phyloP scores from a whole-genome alignment of 345 rosid genomes.

The Punica granatum region DNA sequence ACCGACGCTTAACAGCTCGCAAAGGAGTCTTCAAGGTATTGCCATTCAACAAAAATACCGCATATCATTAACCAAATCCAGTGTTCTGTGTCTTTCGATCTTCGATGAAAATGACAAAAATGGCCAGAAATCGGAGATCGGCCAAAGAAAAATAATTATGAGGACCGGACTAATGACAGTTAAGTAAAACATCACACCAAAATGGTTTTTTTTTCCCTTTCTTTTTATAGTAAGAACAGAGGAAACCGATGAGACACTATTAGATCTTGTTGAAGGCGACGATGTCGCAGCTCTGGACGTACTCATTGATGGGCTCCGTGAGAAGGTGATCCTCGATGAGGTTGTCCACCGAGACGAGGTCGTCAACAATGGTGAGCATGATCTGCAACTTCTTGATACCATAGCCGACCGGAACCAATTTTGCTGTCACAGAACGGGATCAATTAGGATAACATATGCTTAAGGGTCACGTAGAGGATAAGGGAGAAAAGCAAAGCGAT shows the following conservation, averaged over 20 bases:
- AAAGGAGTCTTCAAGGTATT: too few relatives aligned
- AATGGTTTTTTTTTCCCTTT: slow-evolving; percentile 5
- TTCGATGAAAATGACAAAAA: too few relatives aligned
- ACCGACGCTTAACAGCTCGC: too few relatives aligned
- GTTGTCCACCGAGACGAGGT: slow-evolving; percentile 78
- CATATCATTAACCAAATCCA: neutral
- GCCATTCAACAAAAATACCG: neutral
- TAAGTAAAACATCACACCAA: slow-evolving; percentile 5
- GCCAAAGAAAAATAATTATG: neutral
- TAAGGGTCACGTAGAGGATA: neutral
- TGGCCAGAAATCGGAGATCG: neutral
- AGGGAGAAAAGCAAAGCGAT: neutral
- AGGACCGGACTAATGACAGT: neutral
- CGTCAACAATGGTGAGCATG: slow-evolving; percentile 88
- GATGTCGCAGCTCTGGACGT: slow-evolving; percentile 89
- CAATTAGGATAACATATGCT: neutral
- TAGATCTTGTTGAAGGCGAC: slow-evolving; percentile 95
- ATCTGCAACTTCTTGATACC: slow-evolving; percentile 89
- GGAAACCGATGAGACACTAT: slow-evolving; percentile 3
- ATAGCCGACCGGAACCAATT: slow-evolving; percentile 76
- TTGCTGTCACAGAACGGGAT: slow-evolving; percentile 43
- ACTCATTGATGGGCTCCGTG: slow-evolving; percentile 65
- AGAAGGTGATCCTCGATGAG: slow-evolving; percentile 75
- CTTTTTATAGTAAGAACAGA: neutral
- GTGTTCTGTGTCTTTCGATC: neutral